These are phyloP conservation scores for Atkinsonella hypoxylon DNA, from an alignment of 2,329 filamentous ascomycete genomes.

Conservation along the genomic window DNA sequence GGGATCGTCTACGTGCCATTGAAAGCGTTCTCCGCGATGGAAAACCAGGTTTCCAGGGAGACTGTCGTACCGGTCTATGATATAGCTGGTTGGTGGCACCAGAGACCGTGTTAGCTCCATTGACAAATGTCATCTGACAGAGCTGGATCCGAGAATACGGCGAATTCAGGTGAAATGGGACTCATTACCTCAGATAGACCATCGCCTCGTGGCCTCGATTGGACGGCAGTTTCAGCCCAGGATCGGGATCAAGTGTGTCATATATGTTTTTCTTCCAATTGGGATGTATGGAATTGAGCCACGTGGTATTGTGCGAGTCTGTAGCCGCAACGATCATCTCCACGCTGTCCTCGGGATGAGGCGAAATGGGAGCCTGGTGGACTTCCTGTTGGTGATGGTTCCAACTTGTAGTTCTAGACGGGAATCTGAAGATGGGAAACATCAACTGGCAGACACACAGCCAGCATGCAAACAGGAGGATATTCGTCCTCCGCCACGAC, in stretches of 20 bases:
- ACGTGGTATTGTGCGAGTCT: constrained; percentile 17
- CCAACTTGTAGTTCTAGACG: not conserved
- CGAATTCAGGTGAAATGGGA: no score
- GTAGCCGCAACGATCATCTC: not conserved
- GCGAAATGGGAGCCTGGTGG: not conserved
- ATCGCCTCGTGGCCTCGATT: constrained; percentile 43
- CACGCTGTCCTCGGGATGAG: not conserved
- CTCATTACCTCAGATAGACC: constrained; percentile 34
- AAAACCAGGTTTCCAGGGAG: constrained; percentile 34
- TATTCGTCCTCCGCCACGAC: not conserved
- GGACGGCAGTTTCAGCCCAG: constrained; percentile 32
- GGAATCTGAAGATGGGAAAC: not conserved
- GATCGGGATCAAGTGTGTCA: constrained; percentile 15
- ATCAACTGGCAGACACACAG: not conserved
- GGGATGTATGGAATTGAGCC: constrained; percentile 31
- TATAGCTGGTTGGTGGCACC: constrained; percentile 20
- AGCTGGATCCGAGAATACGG: no score
- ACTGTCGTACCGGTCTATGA: constrained; percentile 36
- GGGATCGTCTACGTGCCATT: constrained; percentile 43
- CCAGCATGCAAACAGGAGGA: not conserved
- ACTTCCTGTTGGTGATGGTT: not conserved
- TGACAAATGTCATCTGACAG: not conserved
- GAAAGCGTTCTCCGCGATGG: constrained; percentile 34
- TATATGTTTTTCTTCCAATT: not conserved
- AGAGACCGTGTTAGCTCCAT: not conserved